phyloP scores from a whole-genome alignment of 495 filamentous ascomycete species.

The Aspergillus egyptiacus region DNA sequence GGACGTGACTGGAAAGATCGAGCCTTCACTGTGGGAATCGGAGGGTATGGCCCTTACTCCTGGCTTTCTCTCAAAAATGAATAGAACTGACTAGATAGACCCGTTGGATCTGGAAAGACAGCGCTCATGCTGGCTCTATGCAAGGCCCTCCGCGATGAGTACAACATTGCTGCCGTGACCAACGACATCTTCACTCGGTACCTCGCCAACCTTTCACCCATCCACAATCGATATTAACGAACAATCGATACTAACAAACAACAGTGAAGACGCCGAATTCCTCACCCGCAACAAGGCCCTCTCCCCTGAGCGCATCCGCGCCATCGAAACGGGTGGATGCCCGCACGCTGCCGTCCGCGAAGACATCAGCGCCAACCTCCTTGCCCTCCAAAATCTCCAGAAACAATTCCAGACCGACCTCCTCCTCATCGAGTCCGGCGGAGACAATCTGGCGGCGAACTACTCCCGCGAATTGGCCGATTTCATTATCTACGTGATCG shows the following conservation, averaged over 20 bases:
- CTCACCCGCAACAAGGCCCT: constrained; percentile 81
- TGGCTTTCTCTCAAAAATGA: background rate
- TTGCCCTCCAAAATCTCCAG: constrained; percentile 84
- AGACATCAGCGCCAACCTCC: constrained; percentile 90
- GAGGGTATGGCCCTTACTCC: constrained; percentile 60
- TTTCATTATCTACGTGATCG: constrained; percentile 97
- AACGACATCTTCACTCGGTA: constrained; percentile 96
- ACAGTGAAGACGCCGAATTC: constrained; percentile 93
- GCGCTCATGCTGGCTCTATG: constrained; percentile 91
- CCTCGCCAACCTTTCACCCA: background rate
- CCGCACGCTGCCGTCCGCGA: constrained; percentile 97
- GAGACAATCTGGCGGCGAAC: constrained; percentile 95
- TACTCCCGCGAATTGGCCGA: constrained; percentile 91
- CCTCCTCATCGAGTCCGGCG: constrained; percentile 87
- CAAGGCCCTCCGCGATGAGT: constrained; percentile 64
- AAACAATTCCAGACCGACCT: constrained; percentile 63
- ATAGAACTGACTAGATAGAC: constrained; percentile 44
- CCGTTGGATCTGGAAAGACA: constrained; percentile 95
- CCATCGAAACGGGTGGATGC: constrained; percentile 97
- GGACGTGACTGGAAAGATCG: constrained; percentile 84
- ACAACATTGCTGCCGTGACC: constrained; percentile 90
- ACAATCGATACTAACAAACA: constrained; percentile 3
- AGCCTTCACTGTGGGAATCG: constrained; percentile 93
- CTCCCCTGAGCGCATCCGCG: constrained; percentile 72
- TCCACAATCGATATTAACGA: background rate